A percentile compares a stretch with the other conserved stretches of the same genome.
phyloP scores from a whole-genome alignment of 139 green algal genomes.

The Coelastrella sp. region DNA sequence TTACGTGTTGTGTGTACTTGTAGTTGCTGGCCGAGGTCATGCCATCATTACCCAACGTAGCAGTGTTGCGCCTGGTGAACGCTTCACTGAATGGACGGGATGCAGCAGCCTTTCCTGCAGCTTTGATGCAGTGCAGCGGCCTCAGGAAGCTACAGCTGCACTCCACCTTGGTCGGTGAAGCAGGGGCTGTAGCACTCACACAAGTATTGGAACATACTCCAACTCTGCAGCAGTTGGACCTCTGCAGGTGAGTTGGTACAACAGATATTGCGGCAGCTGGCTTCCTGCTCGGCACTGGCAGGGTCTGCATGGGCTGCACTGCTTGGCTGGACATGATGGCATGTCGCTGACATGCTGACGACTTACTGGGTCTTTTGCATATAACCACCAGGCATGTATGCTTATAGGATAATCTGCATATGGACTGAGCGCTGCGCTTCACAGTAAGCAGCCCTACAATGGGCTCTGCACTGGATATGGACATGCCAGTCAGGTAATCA shows the following conservation, averaged over 20 bases:
- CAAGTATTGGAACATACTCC: conserved; percentile 31
- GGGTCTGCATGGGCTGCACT: too few relatives aligned
- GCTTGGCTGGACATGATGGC: too few relatives aligned
- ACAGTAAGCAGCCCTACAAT: too few relatives aligned
- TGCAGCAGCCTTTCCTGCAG: neutral
- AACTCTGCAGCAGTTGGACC: conserved; percentile 44
- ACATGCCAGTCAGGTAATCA: too few relatives aligned
- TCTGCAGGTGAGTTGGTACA: conserved; percentile 23
- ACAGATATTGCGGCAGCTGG: too few relatives aligned
- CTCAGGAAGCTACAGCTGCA: conserved; percentile 32
- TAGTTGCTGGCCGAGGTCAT: conserved; percentile 19
- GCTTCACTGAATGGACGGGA: neutral
- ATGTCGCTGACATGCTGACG: too few relatives aligned
- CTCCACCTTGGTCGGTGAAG: neutral
- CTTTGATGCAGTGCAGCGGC: conserved; percentile 30
- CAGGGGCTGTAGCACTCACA: conserved; percentile 1
- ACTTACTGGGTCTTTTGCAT: too few relatives aligned
- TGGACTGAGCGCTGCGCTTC: too few relatives aligned
- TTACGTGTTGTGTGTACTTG: neutral
- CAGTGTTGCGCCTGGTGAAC: conserved; percentile 8
- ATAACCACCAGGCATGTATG: too few relatives aligned
- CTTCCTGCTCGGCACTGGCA: too few relatives aligned
- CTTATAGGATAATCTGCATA: too few relatives aligned
- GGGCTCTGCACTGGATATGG: too few relatives aligned
- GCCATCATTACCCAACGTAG: conserved; percentile 17